Conservation (phyloP, 257 asterid species). For the Plantago ovata region DNA sequence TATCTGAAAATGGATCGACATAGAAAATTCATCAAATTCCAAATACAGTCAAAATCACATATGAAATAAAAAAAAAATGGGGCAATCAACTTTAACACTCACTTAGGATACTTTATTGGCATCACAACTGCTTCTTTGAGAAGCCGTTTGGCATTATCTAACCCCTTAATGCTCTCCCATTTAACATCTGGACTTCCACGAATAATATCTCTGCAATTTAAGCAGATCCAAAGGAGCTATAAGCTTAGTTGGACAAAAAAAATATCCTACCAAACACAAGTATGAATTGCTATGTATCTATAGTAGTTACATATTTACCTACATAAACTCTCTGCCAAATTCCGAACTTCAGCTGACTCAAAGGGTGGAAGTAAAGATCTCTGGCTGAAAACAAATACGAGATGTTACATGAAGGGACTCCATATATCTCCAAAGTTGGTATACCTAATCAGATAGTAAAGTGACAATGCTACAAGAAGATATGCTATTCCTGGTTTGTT, state of each 20-base stretch:
- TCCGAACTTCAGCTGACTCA: slow-evolving; percentile 93
- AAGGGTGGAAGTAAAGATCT: slow-evolving; percentile 83
- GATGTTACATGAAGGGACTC: background rate
- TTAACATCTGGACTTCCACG: slow-evolving; percentile 95
- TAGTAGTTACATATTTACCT: slow-evolving; percentile 47
- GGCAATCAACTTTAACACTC: slow-evolving; percentile 24
- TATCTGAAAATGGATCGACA: slow-evolving; percentile 46
- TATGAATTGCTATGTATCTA: background rate
- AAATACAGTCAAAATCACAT: slow-evolving; percentile 7
- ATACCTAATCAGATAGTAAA: too few species aligned
- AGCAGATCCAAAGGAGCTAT: slow-evolving; percentile 11
- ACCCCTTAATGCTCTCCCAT: slow-evolving; percentile 91
- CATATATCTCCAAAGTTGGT: too few species aligned
- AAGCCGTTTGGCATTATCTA: slow-evolving; percentile 88
- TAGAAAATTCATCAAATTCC: slow-evolving; percentile 11
- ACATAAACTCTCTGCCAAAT: slow-evolving; percentile 82
- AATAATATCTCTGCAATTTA: slow-evolving; percentile 73
- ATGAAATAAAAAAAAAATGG: slow-evolving; percentile 19
- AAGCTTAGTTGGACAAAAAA: slow-evolving; percentile 17
- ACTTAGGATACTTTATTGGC: slow-evolving; percentile 99
- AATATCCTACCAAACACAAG: slow-evolving; percentile 19
- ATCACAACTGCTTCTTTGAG: slow-evolving; percentile 98
- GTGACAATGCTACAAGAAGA: too few species aligned
- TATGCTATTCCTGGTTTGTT: too few species aligned
- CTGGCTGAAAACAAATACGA: slow-evolving; percentile 52